Evolutionary conservation across 2,329 filamentous ascomycete species (phyloP), one percentile per base, ranked within the genome.

Genomic region (Fusarium praegraminearum): DNA sequence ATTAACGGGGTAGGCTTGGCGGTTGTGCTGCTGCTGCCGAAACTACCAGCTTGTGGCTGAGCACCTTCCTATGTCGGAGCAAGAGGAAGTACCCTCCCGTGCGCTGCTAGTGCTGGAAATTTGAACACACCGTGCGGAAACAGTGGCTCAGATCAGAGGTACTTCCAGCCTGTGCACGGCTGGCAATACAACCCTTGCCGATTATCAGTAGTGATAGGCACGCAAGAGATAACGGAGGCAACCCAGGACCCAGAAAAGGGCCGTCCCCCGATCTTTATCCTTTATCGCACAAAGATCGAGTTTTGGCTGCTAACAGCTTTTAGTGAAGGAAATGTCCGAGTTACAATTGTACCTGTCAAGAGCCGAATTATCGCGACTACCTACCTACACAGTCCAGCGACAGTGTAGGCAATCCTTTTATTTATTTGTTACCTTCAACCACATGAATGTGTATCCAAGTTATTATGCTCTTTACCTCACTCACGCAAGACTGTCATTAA

Each of bases 271-370:
- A 33, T 28, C 28, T 55, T 53, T 62, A 54, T 63, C 58, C 47
- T 50, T 58, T 57, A 66, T 52, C 54, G 35, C 24, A 51, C 24
- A 26, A 12, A 18, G 43, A 57, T 47, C 36, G 38, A 62, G 56
- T 75, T 75, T 75, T 63, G 49, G 35, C 50, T 74, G 59, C 70
- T 75, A 75, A 75, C 59, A 73, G 65, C n/a, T 74, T 75, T 75
- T 75, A 75, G 73, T 75, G 73, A 75, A 69, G 30, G 52, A 74
- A 71, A 61, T 45, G 28, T 11, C 28, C 28, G 12, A 30, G 28
- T 11, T 30, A 30, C 28, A 30, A 30, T 30, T 30, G 28, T 30
- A 30, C 28, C 28, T 38, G 11, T 46, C 20, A 38, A 46, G 36
- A 47, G 36, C 10, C 51, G 50, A 16, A 28, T 46, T 67, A 24